A percentile compares a stretch with the other conserved stretches of the same genome.
Conservation (phyloP, 2,329 filamentous ascomycete species). For the Neurospora sp. region DNA sequence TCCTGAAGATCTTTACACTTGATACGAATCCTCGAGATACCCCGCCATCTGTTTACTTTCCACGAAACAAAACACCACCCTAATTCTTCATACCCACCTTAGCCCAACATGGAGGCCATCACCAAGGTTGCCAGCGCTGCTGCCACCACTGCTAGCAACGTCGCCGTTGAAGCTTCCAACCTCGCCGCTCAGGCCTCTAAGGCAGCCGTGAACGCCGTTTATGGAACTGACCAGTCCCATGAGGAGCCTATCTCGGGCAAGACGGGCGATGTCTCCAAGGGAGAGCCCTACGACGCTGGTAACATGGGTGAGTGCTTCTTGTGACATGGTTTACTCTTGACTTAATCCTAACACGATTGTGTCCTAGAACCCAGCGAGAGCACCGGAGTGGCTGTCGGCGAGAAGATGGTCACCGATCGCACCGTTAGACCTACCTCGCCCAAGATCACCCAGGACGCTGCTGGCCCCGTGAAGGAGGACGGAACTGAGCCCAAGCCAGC, state of each 20-base stretch:
- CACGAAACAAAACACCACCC: background rate
- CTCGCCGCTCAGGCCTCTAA: slow-evolving; percentile 3
- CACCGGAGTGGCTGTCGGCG: background rate
- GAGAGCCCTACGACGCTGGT: slow-evolving; percentile 70
- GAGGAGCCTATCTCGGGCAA: slow-evolving; percentile 65
- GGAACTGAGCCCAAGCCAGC: slow-evolving; percentile 4
- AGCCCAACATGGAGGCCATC: slow-evolving; percentile 51
- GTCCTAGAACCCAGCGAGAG: slow-evolving; percentile 5
- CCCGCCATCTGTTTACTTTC: background rate
- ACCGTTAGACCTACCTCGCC: background rate
- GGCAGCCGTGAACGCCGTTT: slow-evolving; percentile 39
- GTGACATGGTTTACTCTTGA: background rate
- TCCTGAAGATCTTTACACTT: background rate
- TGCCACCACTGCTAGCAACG: background rate
- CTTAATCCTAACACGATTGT: background rate
- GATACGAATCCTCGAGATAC: background rate
- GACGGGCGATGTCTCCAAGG: slow-evolving; percentile 54
- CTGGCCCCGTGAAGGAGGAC: background rate
- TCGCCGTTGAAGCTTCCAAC: background rate
- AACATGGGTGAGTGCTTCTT: slow-evolving; percentile 46
- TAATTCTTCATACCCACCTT: background rate
- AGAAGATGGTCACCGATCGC: background rate
- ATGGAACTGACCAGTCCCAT: slow-evolving; percentile 30
- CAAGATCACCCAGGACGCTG: background rate
- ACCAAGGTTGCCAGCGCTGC: slow-evolving; percentile 37